A percentile compares a stretch with the other conserved stretches of the same genome.
Conservation (phyloP, 164 flowering plant species). For the Santalum album region DNA sequence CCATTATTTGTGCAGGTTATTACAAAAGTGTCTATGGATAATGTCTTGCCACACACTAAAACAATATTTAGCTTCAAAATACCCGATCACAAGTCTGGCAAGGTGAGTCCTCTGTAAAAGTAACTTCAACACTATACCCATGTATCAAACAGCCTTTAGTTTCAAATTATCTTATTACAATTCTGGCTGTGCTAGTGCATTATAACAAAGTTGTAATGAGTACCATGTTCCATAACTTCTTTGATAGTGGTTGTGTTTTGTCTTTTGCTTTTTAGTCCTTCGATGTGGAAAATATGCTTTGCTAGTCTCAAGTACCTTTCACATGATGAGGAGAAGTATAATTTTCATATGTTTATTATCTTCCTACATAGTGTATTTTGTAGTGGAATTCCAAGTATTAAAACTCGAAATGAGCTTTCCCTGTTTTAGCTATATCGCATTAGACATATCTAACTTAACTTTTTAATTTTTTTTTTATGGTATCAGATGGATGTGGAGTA, state of each 20-base stretch:
- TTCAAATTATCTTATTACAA: neutral
- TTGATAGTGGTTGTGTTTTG: too few relatives aligned
- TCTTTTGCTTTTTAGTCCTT: too few relatives aligned
- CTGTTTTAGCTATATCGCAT: neutral
- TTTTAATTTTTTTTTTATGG: neutral
- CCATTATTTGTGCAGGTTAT: conserved; percentile 36
- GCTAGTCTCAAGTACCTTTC: too few relatives aligned
- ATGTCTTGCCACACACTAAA: conserved; percentile 37
- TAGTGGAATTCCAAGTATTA: too few relatives aligned
- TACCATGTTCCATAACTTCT: too few relatives aligned
- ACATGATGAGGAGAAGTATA: too few relatives aligned
- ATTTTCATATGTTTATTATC: too few relatives aligned
- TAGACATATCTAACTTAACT: neutral
- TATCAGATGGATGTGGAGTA: conserved; percentile 68
- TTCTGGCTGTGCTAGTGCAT: too few relatives aligned
- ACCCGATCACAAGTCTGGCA: conserved; percentile 78
- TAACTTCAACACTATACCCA: neutral
- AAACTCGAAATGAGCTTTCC: too few relatives aligned
- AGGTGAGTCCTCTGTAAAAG: conserved; percentile 33
- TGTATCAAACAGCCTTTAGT: neutral
- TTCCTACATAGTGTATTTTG: too few relatives aligned
- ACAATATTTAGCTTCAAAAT: conserved; percentile 49
- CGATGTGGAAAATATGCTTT: too few relatives aligned
- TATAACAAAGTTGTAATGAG: too few relatives aligned
- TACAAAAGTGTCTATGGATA: conserved; percentile 51